Evolutionary conservation across 306 rosid species (phyloP).

Genomic region (Cucumis hystrix): DNA sequence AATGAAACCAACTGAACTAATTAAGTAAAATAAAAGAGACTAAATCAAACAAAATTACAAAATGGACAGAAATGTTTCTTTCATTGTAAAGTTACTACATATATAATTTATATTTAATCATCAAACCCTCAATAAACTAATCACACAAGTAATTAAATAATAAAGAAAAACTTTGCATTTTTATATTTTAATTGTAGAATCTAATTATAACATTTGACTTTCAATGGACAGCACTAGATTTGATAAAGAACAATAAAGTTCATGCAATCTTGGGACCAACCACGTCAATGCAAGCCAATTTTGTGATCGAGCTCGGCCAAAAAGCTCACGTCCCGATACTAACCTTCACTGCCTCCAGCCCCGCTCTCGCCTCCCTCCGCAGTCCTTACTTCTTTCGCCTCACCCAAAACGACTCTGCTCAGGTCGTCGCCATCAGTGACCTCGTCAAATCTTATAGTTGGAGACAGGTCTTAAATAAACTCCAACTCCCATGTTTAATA

Average conservation of each 20-base stretch:
- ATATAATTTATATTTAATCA: no score
- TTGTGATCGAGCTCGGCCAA: conserved; percentile 31
- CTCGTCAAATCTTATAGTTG: conserved; percentile 30
- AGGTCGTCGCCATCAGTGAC: conserved; percentile 26
- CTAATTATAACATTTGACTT: neutral
- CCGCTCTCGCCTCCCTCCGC: conserved; percentile 23
- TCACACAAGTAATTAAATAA: no score
- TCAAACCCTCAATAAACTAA: no score
- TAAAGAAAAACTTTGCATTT: neutral
- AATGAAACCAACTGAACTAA: neutral
- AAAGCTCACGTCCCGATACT: conserved; percentile 38
- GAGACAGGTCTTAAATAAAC: conserved; percentile 11
- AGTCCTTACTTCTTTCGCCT: conserved; percentile 36
- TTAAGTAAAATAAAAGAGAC: neutral
- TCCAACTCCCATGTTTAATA: no score
- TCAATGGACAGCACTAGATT: conserved; percentile 8
- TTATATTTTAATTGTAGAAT: neutral
- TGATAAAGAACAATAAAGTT: conserved; percentile 14
- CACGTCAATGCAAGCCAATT: conserved; percentile 35
- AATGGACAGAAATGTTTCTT: neutral
- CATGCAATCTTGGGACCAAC: conserved; percentile 34
- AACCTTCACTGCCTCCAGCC: conserved; percentile 41
- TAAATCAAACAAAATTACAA: neutral
- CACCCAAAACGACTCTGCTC: conserved; percentile 27
- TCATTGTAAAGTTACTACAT: neutral